A percentile compares a stretch with the other conserved stretches of the same genome.
phyloP scores from a whole-genome alignment of 768 basidiomycete genomes.

The Hygrocybe punicea region DNA sequence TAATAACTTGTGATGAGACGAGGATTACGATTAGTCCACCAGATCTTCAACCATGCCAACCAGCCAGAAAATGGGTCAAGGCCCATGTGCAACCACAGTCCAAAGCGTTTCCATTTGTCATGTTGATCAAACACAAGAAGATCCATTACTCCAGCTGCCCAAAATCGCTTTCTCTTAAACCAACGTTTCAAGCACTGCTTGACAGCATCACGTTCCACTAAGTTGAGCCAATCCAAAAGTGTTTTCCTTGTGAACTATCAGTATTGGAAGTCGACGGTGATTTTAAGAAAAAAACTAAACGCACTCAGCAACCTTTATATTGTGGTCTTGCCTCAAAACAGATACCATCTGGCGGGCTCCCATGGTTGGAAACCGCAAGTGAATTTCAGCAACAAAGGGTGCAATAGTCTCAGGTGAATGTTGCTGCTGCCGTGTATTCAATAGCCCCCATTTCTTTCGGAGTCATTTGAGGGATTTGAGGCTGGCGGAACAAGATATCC shows the following conservation, averaged over 20 bases:
- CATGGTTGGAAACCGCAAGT: conserved; percentile 4
- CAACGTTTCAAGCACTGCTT: conserved; percentile 9
- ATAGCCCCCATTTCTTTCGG: conserved; percentile 4
- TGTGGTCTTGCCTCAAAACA: conserved; percentile 1
- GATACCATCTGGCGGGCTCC: conserved; percentile 8
- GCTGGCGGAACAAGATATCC: background rate
- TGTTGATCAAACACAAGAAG: conserved; percentile 42
- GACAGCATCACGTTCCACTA: conserved; percentile 15
- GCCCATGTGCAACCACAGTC: conserved; percentile 33
- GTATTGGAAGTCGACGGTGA: too few relatives aligned
- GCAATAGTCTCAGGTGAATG: background rate
- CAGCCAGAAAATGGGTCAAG: conserved; percentile 36
- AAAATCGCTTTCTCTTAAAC: conserved; percentile 32
- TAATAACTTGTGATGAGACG: conserved; percentile 35
- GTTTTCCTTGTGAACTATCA: too few relatives aligned
- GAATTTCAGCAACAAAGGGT: background rate
- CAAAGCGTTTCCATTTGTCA: conserved; percentile 45
- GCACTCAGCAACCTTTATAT: conserved; percentile 14
- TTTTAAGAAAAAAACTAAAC: too few relatives aligned
- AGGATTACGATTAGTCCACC: conserved; percentile 43
- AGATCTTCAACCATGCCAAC: conserved; percentile 38
- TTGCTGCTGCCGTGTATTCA: conserved; percentile 8
- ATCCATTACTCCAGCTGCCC: conserved; percentile 43
- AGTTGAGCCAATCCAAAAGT: background rate
- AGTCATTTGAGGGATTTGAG: conserved; percentile 2